Evolutionary conservation across 2,329 filamentous ascomycete genomes (phyloP).

Genomic region (Proliferodiscus dingleyae): DNA sequence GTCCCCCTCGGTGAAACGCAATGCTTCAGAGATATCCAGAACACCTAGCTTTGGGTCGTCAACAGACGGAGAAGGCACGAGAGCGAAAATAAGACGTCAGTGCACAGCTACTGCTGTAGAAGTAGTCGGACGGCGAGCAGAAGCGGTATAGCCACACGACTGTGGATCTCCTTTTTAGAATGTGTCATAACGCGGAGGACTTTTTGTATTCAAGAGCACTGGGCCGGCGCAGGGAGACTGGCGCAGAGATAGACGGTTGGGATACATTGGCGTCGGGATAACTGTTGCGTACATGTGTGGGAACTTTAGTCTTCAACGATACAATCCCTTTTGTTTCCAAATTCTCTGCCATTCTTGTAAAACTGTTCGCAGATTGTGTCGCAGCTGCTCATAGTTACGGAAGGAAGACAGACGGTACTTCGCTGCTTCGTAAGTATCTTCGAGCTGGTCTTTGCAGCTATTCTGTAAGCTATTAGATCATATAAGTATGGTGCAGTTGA

Average conservation of each 20-base stretch:
- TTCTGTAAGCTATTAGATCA: too few relatives aligned
- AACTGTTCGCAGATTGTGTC: too few relatives aligned
- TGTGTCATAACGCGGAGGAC: constrained; percentile 4
- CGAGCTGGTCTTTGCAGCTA: too few relatives aligned
- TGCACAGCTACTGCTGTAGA: constrained; percentile 23
- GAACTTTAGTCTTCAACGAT: not conserved
- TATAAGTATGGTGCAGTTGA: too few relatives aligned
- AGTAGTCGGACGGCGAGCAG: constrained; percentile 23
- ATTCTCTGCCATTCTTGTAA: too few relatives aligned
- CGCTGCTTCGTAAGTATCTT: too few relatives aligned
- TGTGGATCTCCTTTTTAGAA: not conserved
- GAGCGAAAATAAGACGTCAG: constrained; percentile 26
- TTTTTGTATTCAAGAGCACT: not conserved
- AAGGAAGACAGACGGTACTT: too few relatives aligned
- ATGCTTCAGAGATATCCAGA: constrained; percentile 48
- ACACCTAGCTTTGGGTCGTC: constrained; percentile 42
- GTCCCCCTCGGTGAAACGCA: constrained; percentile 41
- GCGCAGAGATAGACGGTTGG: constrained; percentile 20
- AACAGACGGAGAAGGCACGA: constrained; percentile 25
- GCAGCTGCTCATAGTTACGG: too few relatives aligned
- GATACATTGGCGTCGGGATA: constrained; percentile 14
- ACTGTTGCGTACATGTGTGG: constrained; percentile 6
- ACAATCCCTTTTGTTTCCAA: too few relatives aligned
- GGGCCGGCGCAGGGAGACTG: constrained; percentile 22
- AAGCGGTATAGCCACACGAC: constrained; percentile 21